Conservation (phyloP, 495 filamentous ascomycete genomes). For the Aspergillus leporis region DNA sequence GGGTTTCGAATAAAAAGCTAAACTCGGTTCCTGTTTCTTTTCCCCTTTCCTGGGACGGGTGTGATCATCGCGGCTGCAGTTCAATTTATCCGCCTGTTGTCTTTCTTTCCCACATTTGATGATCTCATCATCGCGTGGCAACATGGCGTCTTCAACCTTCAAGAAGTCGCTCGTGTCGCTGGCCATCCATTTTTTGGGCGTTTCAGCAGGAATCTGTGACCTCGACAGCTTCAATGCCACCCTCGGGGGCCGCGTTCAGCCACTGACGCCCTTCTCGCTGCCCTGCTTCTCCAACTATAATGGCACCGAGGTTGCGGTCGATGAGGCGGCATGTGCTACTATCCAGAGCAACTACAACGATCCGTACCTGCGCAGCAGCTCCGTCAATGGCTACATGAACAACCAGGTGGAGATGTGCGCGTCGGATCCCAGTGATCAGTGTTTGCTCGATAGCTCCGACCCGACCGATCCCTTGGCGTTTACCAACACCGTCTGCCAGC, state of each 20-base stretch:
- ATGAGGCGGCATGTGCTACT: slow-evolving; percentile 25
- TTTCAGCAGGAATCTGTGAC: not conserved
- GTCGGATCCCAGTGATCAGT: slow-evolving; percentile 36
- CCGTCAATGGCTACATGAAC: slow-evolving; percentile 36
- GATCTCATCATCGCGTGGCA: slow-evolving; percentile 18
- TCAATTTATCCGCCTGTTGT: slow-evolving; percentile 5
- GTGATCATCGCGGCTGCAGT: slow-evolving; percentile 6
- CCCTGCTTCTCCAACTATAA: slow-evolving; percentile 29
- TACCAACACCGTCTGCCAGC: slow-evolving; percentile 5
- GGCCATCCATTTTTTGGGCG: slow-evolving; percentile 12
- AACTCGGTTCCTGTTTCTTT: not conserved
- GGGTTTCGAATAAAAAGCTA: not conserved
- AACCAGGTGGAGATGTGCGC: slow-evolving; percentile 39
- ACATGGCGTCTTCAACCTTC: slow-evolving; percentile 13
- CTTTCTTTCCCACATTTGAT: slow-evolving; percentile 2
- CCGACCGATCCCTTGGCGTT: slow-evolving; percentile 16
- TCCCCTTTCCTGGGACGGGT: not conserved
- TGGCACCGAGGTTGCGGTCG: slow-evolving; percentile 19
- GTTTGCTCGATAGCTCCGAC: slow-evolving; percentile 33
- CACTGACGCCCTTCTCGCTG: slow-evolving; percentile 5
- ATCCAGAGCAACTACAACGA: slow-evolving; percentile 32
- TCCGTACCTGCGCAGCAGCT: slow-evolving; percentile 25
- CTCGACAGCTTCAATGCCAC: slow-evolving; percentile 10
- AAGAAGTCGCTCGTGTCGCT: slow-evolving; percentile 8
- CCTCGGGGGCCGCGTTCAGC: slow-evolving; percentile 3